Evolutionary conservation across 164 flowering plant species (phyloP).

Genomic region (Saururus chinensis): DNA sequence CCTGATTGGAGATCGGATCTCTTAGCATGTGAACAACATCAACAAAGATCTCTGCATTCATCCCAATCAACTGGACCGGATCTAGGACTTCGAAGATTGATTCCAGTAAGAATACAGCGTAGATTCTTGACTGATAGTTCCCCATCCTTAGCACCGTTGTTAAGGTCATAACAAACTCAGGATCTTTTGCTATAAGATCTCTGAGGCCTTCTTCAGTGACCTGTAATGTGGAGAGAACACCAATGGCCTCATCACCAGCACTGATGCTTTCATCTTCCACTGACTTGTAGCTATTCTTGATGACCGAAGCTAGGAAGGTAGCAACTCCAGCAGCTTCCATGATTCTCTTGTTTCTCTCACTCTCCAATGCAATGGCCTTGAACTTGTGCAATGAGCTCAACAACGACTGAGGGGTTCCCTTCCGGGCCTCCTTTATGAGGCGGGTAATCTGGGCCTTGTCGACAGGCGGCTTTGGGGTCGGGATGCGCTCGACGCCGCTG

Average conservation of each 20-base stretch:
- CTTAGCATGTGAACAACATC: constrained; percentile 26
- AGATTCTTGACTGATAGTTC: constrained; percentile 31
- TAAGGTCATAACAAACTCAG: constrained; percentile 28
- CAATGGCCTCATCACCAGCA: constrained; percentile 38
- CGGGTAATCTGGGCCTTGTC: constrained; percentile 27
- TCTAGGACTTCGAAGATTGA: constrained; percentile 34
- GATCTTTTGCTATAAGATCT: constrained; percentile 15
- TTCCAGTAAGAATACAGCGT: constrained; percentile 35
- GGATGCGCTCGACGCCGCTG: constrained; percentile 45
- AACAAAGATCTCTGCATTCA: constrained; percentile 20
- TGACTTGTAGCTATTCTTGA: constrained; percentile 10
- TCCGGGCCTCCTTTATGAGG: constrained; percentile 29
- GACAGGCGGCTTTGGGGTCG: constrained; percentile 53
- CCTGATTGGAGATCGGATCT: constrained; percentile 43
- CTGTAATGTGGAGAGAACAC: constrained; percentile 30
- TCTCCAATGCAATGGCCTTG: constrained; percentile 22
- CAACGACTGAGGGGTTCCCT: constrained; percentile 11
- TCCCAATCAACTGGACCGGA: constrained; percentile 29
- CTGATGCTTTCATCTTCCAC: constrained; percentile 5
- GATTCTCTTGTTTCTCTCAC: constrained; percentile 28
- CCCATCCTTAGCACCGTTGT: constrained; percentile 26
- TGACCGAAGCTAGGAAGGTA: constrained; percentile 34
- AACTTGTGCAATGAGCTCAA: constrained; percentile 31
- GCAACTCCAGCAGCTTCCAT: constrained; percentile 42
- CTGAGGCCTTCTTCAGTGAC: constrained; percentile 26